Conservation (phyloP, 129 eudicot genomes). For the Solidago caesia region DNA sequence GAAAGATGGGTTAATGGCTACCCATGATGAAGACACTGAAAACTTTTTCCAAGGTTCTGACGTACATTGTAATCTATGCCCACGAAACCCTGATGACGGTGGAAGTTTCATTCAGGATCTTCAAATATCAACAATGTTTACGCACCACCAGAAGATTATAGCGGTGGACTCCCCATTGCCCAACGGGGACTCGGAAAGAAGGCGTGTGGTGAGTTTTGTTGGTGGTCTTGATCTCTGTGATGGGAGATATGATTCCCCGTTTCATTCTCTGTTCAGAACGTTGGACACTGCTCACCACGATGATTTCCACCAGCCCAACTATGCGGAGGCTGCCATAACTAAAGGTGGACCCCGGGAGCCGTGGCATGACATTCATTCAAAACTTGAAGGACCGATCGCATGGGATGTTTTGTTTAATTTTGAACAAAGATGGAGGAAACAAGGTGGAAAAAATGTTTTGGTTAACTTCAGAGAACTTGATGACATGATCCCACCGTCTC, state of each 20-base stretch:
- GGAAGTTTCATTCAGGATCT: conserved; percentile 69
- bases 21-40: conserved; percentile 82
- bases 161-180: conserved; percentile 66
- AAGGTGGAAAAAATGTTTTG: conserved; percentile 72
- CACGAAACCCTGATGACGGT: conserved; percentile 80
- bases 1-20: conserved; percentile 80
- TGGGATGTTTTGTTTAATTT: conserved; percentile 79
- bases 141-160: conserved; percentile 80
- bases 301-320: conserved; percentile 85
- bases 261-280: conserved; percentile 74
- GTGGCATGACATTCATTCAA: conserved; percentile 85
- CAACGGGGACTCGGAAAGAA: conserved; percentile 39
- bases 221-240: conserved; percentile 86
- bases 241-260: conserved; percentile 72
- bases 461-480: conserved; percentile 60
- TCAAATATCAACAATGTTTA: conserved; percentile 78
- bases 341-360: conserved; percentile 91
- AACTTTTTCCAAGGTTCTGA: conserved; percentile 53
- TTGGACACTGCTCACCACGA: conserved; percentile 68
- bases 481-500: conserved; percentile 68
- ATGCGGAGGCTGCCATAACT: conserved; percentile 44
- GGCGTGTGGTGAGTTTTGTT: conserved; percentile 74
- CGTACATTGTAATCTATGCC: conserved; percentile 66
- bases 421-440: conserved; percentile 82
- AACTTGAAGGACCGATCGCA: conserved; percentile 59